These are phyloP conservation scores for Serendipita sp. DNA, from an alignment of 768 basidiomycete species.

Conservation along the genomic window DNA sequence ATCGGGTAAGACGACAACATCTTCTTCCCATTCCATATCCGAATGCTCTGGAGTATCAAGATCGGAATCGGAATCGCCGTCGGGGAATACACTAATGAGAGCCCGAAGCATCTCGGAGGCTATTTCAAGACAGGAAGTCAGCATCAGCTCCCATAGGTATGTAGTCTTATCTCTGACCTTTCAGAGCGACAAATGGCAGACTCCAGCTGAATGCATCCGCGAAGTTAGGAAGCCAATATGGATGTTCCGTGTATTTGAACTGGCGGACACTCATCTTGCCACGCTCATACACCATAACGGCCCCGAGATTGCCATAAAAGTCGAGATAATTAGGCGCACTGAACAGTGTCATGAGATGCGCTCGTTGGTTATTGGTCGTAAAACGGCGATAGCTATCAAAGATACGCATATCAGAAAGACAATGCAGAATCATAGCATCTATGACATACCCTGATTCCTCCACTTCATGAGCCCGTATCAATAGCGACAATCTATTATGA, in stretches of 20 bases:
- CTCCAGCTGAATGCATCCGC: constrained; percentile 99
- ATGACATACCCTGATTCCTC: constrained; percentile 79
- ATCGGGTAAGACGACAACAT: neutral
- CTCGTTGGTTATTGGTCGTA: constrained; percentile 82
- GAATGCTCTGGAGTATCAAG: neutral
- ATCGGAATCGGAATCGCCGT: neutral
- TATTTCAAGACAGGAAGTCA: neutral
- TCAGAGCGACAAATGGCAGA: constrained; percentile 90
- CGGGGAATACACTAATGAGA: neutral
- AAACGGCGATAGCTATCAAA: constrained; percentile 32
- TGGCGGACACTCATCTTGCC: constrained; percentile 6
- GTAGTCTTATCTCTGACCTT: constrained; percentile 45
- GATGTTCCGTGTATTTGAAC: neutral
- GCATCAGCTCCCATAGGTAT: neutral
- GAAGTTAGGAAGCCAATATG: constrained; percentile 78
- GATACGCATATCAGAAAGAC: neutral
- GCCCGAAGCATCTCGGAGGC: neutral
- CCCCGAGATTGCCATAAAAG: constrained; percentile 94
- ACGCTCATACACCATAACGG: constrained; percentile 30
- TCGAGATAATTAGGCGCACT: constrained; percentile 95
- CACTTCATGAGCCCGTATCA: constrained; percentile 94
- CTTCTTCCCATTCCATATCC: neutral
- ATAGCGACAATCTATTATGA: constrained; percentile 74
- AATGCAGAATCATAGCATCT: neutral
- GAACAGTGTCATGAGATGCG: constrained; percentile 95